Conservation (phyloP, 192 early-diverging fungal genomes). For the Coemansia sp. region DNA sequence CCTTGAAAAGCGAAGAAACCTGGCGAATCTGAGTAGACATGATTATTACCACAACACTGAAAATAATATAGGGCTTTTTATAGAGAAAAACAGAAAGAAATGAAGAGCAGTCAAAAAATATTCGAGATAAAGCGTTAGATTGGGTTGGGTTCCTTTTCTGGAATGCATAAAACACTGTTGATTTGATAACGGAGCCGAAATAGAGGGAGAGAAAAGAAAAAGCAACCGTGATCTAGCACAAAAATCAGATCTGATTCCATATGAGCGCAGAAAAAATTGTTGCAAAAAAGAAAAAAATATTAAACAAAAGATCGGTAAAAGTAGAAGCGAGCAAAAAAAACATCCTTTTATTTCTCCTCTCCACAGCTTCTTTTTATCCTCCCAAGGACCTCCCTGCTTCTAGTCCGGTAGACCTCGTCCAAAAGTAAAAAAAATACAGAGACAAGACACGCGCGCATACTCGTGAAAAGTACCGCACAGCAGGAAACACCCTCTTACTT, state of each 20-base stretch:
- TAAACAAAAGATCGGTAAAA: background rate
- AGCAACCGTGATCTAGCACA: background rate
- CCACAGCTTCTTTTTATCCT: background rate
- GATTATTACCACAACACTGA: background rate
- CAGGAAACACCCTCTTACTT: too few species aligned
- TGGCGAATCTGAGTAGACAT: conserved; percentile 44
- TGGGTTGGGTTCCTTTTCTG: too few species aligned
- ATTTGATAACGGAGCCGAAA: background rate
- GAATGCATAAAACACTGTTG: background rate
- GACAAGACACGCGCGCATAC: too few species aligned
- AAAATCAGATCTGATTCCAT: background rate
- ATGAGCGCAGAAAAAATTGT: background rate
- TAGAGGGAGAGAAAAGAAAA: background rate
- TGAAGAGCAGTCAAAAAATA: background rate
- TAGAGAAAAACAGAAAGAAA: background rate
- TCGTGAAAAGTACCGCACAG: too few species aligned
- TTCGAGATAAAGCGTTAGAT: too few species aligned
- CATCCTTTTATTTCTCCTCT: conserved; percentile 6
- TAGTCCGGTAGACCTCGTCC: background rate
- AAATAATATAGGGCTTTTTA: background rate
- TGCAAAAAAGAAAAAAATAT: background rate
- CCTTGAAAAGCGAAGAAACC: conserved; percentile 58
- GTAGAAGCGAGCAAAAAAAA: conserved; percentile 3
- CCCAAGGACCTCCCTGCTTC: background rate
- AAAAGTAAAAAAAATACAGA: too few species aligned